Conservation (phyloP, 1,284 basidiomycete genomes). For the Ganoderma boninense region DNA sequence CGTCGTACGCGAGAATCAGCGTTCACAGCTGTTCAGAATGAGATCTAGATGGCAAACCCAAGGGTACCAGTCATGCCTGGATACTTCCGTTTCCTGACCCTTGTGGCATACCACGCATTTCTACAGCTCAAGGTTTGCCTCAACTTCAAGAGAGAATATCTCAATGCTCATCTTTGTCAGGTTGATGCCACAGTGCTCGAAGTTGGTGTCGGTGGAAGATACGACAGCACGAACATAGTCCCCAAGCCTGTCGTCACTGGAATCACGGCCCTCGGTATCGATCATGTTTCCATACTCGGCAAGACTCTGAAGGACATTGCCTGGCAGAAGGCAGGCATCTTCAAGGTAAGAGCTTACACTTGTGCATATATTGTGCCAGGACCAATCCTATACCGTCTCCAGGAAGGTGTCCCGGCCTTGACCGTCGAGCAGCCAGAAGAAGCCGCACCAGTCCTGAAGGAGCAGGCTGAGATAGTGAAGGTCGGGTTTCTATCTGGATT, state of each 20-base stretch:
- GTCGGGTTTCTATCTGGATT: constrained; percentile 45
- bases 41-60: constrained; percentile 57
- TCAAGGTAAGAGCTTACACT: constrained; percentile 66
- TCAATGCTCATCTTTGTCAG: constrained; percentile 36
- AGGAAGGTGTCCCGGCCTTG: constrained; percentile 87
- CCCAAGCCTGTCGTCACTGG: constrained; percentile 91
- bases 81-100: constrained; percentile 95
- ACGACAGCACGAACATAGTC: constrained; percentile 97
- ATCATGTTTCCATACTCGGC: constrained; percentile 93
- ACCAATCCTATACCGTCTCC: not conserved
- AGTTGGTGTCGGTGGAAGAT: constrained; percentile 95
- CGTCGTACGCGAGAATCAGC: constrained; percentile 18
- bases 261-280: constrained; percentile 90
- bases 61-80: constrained; percentile 81
- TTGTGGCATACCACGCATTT: constrained; percentile 94
- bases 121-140: constrained; percentile 68
- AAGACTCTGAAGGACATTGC: constrained; percentile 93
- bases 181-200: constrained; percentile 94
- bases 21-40: not conserved
- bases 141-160: not conserved
- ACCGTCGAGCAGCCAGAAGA: constrained; percentile 82
- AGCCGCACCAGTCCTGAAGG: constrained; percentile 71
- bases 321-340: constrained; percentile 97
- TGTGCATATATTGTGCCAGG: not conserved
- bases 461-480: constrained; percentile 73